Conservation (phyloP, 2,329 filamentous ascomycete genomes). For the Microsporum audouinii region DNA sequence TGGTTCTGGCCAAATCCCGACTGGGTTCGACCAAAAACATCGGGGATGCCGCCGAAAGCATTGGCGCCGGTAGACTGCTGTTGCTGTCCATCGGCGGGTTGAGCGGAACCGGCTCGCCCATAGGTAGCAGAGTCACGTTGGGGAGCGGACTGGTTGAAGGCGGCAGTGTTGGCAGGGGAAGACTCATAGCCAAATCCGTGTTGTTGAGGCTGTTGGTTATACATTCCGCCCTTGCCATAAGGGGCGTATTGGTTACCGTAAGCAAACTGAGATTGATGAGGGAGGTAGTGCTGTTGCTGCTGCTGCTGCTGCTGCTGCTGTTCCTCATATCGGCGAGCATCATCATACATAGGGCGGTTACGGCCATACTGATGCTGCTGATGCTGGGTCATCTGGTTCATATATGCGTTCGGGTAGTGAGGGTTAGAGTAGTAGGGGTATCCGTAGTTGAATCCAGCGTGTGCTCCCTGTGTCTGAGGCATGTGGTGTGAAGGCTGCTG, state of each 20-base stretch:
- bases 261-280: slow-evolving; percentile 43
- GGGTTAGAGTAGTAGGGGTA: slow-evolving; percentile 51
- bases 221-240: slow-evolving; percentile 50
- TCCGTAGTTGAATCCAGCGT: slow-evolving; percentile 48
- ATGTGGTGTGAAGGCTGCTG: slow-evolving; percentile 44
- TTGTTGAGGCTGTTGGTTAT: slow-evolving; percentile 50
- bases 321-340: slow-evolving; percentile 39
- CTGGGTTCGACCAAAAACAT: slow-evolving; percentile 49
- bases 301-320: slow-evolving; percentile 5
- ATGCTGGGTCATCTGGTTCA: slow-evolving; percentile 40
- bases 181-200: slow-evolving; percentile 55
- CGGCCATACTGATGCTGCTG: slow-evolving; percentile 36
- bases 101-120: slow-evolving; percentile 46
- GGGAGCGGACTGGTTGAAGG: slow-evolving; percentile 31
- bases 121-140: slow-evolving; percentile 46
- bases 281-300: slow-evolving; percentile 29
- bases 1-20: slow-evolving; percentile 47
- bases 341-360: slow-evolving; percentile 40
- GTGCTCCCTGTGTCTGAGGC: slow-evolving; percentile 40
- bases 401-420: slow-evolving; percentile 49
- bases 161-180: slow-evolving; percentile 49
- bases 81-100: slow-evolving; percentile 43
- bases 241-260: slow-evolving; percentile 42
- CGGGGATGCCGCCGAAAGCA: slow-evolving; percentile 44
- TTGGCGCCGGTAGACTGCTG: slow-evolving; percentile 40